A percentile compares a stretch with the other conserved stretches of the same genome.
These are phyloP conservation scores for Hirsutella thompsonii DNA, from an alignment of 2,329 filamentous ascomycete genomes.

Conservation along the genomic window DNA sequence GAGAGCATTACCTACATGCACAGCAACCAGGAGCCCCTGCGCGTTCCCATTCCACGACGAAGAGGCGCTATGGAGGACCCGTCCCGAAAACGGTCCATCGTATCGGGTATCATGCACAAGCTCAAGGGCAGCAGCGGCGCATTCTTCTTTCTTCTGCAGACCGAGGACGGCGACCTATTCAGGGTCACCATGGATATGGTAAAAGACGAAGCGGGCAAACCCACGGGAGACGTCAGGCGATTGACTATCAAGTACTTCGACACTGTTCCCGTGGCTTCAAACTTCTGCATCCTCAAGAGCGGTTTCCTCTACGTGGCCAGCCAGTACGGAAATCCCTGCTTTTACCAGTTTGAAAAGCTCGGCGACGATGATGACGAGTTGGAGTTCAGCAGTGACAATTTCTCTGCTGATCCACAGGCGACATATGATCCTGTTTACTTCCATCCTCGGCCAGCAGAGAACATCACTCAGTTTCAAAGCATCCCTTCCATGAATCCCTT, in stretches of 20 bases:
- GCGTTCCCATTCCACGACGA: constrained; percentile 78
- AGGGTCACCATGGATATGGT: constrained; percentile 90
- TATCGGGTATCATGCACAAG: constrained; percentile 93
- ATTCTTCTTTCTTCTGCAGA: constrained; percentile 94
- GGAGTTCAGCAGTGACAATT: constrained; percentile 75
- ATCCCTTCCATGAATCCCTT: constrained; percentile 85
- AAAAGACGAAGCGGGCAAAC: constrained; percentile 64
- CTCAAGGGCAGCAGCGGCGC: constrained; percentile 70
- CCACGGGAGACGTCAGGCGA: constrained; percentile 67
- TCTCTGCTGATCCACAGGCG: constrained; percentile 60
- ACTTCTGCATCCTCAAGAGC: constrained; percentile 84
- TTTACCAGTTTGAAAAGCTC: constrained; percentile 95
- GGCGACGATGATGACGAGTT: constrained; percentile 89
- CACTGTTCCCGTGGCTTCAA: constrained; percentile 79
- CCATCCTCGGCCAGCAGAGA: constrained; percentile 64
- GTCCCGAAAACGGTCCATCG: constrained; percentile 74
- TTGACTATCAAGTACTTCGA: constrained; percentile 97
- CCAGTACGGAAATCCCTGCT: constrained; percentile 84
- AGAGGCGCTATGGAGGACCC: constrained; percentile 85
- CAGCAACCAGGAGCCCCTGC: constrained; percentile 81
- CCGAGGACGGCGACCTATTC: constrained; percentile 96
- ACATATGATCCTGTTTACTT: constrained; percentile 75
- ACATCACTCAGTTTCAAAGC: constrained; percentile 72
- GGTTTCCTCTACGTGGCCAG: constrained; percentile 89
- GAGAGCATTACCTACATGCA: constrained; percentile 96